These are phyloP conservation scores for Glycine soja DNA, from an alignment of 306 rosid species.

Conservation along the genomic window DNA sequence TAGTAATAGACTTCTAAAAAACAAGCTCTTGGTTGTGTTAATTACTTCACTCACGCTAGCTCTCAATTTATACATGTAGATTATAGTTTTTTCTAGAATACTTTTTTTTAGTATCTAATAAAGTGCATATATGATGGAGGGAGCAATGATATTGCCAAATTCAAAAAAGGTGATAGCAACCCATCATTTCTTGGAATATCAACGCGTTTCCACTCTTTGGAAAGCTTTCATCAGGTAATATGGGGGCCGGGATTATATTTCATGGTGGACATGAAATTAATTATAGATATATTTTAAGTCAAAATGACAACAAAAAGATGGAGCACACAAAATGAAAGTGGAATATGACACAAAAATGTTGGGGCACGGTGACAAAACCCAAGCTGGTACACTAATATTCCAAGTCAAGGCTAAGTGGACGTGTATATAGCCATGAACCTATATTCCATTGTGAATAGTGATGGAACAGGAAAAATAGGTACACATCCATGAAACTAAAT, in stretches of 20 bases:
- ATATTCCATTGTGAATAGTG: slow-evolving; percentile 50
- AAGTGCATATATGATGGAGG: slow-evolving; percentile 40
- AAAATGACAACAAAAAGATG: slow-evolving; percentile 40
- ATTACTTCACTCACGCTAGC: slow-evolving; percentile 32
- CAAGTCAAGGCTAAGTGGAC: slow-evolving; percentile 57
- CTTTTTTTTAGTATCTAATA: background rate
- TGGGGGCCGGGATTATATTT: slow-evolving; percentile 16
- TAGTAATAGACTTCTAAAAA: slow-evolving; percentile 19
- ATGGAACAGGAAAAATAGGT: slow-evolving; percentile 30
- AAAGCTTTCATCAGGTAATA: slow-evolving; percentile 34
- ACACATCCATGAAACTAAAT: slow-evolving; percentile 43
- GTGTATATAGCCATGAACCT: slow-evolving; percentile 47
- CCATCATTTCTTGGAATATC: slow-evolving; percentile 46
- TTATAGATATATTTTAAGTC: slow-evolving; percentile 23
- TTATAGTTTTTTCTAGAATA: slow-evolving; percentile 39
- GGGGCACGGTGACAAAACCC: slow-evolving; percentile 45
- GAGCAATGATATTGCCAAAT: slow-evolving; percentile 42
- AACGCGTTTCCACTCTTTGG: slow-evolving; percentile 48
- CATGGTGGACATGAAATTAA: slow-evolving; percentile 40
- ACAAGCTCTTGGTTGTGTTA: slow-evolving; percentile 39
- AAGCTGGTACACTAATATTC: slow-evolving; percentile 48
- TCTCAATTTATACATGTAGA: slow-evolving; percentile 55
- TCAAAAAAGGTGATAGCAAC: slow-evolving; percentile 56
- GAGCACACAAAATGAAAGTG: slow-evolving; percentile 59
- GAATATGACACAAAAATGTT: slow-evolving; percentile 58